These are phyloP conservation scores for Leccinum incarnatum DNA, from an alignment of 768 basidiomycete species.

Conservation along the genomic window DNA sequence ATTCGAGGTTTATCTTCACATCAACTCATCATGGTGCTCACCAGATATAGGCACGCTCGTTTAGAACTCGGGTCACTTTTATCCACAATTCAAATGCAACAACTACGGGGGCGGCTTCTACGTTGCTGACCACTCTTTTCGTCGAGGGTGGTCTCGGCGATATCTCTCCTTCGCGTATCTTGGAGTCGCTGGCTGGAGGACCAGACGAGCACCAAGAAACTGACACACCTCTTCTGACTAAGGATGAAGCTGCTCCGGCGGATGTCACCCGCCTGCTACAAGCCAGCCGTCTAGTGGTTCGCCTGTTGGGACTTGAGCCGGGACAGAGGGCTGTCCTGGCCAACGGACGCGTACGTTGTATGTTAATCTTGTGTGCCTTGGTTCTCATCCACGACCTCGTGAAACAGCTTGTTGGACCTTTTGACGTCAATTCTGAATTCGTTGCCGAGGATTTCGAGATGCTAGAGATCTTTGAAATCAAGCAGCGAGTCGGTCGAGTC, in stretches of 20 bases:
- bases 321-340: slow-evolving; percentile 65
- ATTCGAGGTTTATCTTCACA: slow-evolving; percentile 17
- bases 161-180: slow-evolving; percentile 12
- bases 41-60: slow-evolving; percentile 39
- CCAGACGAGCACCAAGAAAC: slow-evolving; percentile 7
- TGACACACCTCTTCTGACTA: slow-evolving; percentile 40
- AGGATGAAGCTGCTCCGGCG: slow-evolving; percentile 27
- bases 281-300: slow-evolving; percentile 46
- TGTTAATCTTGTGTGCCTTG: neutral
- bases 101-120: slow-evolving; percentile 33
- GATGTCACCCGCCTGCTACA: slow-evolving; percentile 37
- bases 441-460: slow-evolving; percentile 66
- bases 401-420: slow-evolving; percentile 72
- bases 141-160: slow-evolving; percentile 37
- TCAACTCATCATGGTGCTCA: neutral
- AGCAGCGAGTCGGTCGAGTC: slow-evolving; percentile 67
- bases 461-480: slow-evolving; percentile 71
- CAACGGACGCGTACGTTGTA: slow-evolving; percentile 75
- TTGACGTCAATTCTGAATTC: slow-evolving; percentile 55
- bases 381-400: slow-evolving; percentile 4
- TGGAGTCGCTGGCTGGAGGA: slow-evolving; percentile 10
- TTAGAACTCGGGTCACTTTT: slow-evolving; percentile 64
- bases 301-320: slow-evolving; percentile 55
- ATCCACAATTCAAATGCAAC: slow-evolving; percentile 61
- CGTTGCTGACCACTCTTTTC: slow-evolving; percentile 50